Evolutionary conservation across 345 rosid species (phyloP).

Genomic region (Acer saccharum): DNA sequence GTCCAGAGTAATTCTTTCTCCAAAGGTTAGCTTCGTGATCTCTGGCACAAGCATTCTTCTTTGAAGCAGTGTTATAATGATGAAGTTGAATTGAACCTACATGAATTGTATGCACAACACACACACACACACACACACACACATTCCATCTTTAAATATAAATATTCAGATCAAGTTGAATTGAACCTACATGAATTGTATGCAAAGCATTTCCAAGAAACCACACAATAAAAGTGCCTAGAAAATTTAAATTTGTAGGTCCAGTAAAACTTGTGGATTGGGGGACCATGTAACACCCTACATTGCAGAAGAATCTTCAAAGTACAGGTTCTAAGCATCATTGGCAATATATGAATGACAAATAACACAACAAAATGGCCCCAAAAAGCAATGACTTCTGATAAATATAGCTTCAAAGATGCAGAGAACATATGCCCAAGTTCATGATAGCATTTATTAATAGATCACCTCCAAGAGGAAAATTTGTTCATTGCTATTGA

Average conservation of each 20-base stretch:
- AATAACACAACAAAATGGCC: background rate
- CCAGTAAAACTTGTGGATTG: background rate
- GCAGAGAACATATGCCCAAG: background rate
- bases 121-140: too few relatives aligned
- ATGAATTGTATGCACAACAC: too few relatives aligned
- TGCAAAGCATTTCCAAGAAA: background rate
- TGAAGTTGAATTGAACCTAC: too few relatives aligned
- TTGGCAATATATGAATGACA: background rate
- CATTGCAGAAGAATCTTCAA: background rate
- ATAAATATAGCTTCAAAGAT: background rate
- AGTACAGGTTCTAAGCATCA: background rate
- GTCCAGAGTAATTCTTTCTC: background rate
- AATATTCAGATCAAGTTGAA: background rate
- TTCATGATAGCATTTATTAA: slow-evolving; percentile 1
- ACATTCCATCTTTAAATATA: background rate
- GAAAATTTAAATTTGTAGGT: background rate
- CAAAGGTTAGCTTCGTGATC: background rate
- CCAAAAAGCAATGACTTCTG: background rate
- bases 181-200: background rate
- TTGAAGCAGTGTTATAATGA: background rate
- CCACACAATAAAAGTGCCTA: background rate
- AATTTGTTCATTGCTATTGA: background rate
- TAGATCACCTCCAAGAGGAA: background rate
- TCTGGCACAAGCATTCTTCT: background rate
- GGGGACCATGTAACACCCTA: background rate